Evolutionary conservation across 257 asterid genomes (phyloP).

Genomic region (Ehretia macrophylla): DNA sequence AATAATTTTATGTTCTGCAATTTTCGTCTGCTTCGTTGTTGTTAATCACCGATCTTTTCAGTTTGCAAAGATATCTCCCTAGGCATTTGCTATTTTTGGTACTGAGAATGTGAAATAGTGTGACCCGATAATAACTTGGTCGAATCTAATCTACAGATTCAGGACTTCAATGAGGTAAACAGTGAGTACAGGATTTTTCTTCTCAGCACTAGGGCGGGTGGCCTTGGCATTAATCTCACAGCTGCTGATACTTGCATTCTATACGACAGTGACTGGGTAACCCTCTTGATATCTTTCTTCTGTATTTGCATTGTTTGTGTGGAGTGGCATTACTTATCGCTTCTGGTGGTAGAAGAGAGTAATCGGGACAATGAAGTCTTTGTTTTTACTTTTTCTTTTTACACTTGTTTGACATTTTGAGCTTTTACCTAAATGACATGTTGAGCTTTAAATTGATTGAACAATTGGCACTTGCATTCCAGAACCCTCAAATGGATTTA

Average conservation of each 20-base stretch:
- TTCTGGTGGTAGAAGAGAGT: no score
- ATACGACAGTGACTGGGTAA: conserved; percentile 98
- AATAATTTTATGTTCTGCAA: no score
- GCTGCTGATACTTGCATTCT: conserved; percentile 98
- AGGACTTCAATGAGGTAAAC: conserved; percentile 71
- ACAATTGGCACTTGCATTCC: neutral
- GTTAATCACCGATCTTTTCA: no score
- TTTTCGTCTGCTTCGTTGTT: no score
- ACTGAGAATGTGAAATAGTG: neutral
- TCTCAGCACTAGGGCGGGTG: conserved; percentile 98
- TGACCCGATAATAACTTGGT: neutral
- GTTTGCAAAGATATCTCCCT: no score
- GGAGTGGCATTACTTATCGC: no score
- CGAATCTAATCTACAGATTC: conserved; percentile 43
- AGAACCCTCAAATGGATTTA: conserved; percentile 99
- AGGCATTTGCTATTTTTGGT: no score
- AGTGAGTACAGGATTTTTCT: conserved; percentile 70
- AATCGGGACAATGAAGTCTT: no score
- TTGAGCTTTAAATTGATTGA: neutral
- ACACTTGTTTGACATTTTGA: no score
- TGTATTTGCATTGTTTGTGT: no score
- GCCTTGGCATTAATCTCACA: conserved; percentile 96
- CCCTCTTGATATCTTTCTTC: neutral
- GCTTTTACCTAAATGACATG: no score
- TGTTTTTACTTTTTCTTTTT: no score